Base-by-base conservation (phyloP, 768 basidiomycete species). In the Hebeloma cylindrosporum region DNA sequence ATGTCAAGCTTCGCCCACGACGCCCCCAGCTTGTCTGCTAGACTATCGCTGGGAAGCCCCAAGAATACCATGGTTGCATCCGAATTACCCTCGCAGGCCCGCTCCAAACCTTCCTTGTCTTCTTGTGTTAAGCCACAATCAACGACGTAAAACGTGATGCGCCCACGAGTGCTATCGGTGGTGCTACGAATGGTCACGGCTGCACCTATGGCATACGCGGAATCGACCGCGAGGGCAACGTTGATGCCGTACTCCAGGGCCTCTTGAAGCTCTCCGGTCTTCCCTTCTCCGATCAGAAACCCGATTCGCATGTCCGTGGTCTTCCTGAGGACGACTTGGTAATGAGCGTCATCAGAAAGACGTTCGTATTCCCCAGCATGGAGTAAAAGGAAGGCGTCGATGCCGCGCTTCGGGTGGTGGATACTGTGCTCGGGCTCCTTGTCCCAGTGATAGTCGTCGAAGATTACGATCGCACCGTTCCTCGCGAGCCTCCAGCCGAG, bases 371-470 rank as follows among this genome's bases (percentile, higher is more conserved):
- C 71, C 29, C 71, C 75, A 3, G 54, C 52, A 45, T 82, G 81
- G 7, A 80, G 67, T 11, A 51, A 47, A 45, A 81, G 64, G 54
- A 82, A 82, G 7, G 74, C 70, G 40, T 82, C 78, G 43, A 80
- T 73, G 3, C 77, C 79, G 0, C 77, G 68, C 54, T 72, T 74
- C 0, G 80, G 80, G 53, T 81, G 80, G 43, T 77, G 72, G 4
- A 65, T 60, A 43, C 77, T 76, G 7, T 72, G 69, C 22, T 67
- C 54, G 0, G 73, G 74, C 48, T 80, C 71, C 30, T 61, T 65
- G 21, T 70, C 55, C 80, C 79, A 81, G 27, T 67, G 64, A 50
- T 81, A 81, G 56, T 82, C 78, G 49, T 82, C 79, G 51, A 81
- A 78, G 34, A 82, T 72, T 55, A 81, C 51, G 40, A 80, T 61